A percentile compares a stretch with the other conserved stretches of the same genome.
phyloP scores from a whole-genome alignment of 345 rosid species.

The Citrus glauca region DNA sequence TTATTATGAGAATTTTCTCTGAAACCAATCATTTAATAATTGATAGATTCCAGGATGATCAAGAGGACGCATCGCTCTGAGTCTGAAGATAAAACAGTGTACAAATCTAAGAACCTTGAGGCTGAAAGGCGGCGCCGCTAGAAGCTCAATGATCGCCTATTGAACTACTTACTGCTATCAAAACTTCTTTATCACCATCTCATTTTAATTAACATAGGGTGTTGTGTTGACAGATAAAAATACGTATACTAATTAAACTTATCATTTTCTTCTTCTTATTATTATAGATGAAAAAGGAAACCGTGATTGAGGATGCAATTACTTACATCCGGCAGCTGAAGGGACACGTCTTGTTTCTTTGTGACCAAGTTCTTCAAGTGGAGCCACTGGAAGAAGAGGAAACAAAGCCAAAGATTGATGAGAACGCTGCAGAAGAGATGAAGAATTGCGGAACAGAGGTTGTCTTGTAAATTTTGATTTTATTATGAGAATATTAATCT shows the following conservation, averaged over 20 bases:
- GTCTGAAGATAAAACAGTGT: constrained; percentile 23
- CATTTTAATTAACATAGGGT: too few species aligned
- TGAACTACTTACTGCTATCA: constrained; percentile 11
- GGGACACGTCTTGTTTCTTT: constrained; percentile 34
- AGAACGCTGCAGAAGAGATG: constrained; percentile 34
- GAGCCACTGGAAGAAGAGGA: constrained; percentile 30
- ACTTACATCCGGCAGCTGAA: constrained; percentile 60
- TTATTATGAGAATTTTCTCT: too few species aligned
- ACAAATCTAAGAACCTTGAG: constrained; percentile 65
- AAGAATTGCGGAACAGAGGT: constrained; percentile 48
- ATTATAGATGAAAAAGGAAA: constrained; percentile 67
- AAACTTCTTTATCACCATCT: background rate
- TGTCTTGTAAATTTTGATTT: background rate
- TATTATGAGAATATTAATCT: too few species aligned
- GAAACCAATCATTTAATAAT: too few species aligned
- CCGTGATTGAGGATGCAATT: constrained; percentile 71
- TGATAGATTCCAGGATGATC: background rate
- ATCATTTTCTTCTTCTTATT: too few species aligned
- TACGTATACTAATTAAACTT: background rate
- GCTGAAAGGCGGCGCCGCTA: constrained; percentile 68
- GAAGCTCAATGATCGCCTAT: constrained; percentile 68
- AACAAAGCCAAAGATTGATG: constrained; percentile 14
- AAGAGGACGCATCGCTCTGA: constrained; percentile 18
- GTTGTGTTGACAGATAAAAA: background rate
- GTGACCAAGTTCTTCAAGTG: constrained; percentile 44